Evolutionary conservation across 2,329 filamentous ascomycete species (phyloP), one percentile per base, ranked within the genome.

Genomic region (Xenoacremonium recifei): DNA sequence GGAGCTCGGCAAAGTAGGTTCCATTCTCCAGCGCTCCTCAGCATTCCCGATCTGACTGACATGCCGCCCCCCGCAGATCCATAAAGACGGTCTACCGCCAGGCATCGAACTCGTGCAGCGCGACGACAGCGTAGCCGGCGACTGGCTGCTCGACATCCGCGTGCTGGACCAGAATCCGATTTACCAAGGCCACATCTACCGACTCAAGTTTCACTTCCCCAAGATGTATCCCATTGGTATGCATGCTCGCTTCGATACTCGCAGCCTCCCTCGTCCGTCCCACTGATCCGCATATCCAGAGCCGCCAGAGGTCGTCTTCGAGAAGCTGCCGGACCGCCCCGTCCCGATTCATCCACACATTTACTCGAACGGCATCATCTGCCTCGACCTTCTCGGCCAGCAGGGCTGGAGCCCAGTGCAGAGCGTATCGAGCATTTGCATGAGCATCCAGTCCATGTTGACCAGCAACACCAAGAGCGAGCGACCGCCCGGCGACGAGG

Each of bases 341-440:
- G 91, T 99, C 57, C 93, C 93, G 1, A 91, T 96, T 65, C 93
- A 99, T 60, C 93, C 93, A 3, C 93, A 99, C 70, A 88, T 99
- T 66, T 99, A 99, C 72, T 93, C 87, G 56, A 99, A 99, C 67
- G 93, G 93, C 56, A 96, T 97, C 65, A 99, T 99, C 62, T 99
- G 93, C 60, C 85, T 99, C 36, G 93, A 99, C 58, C 79, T 99
- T 2, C 82, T 99, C 7, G 89, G 89, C 39, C 75, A 79, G 9
- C 84, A 89, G 50, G 93, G 93, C 42, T 99, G 93, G 93, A 93
- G 87, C 35, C 93, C 93, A 0, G 92, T 99, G 0, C 93, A 99
- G 63, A 96, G 92, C 45, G 93, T 96, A 7, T 92, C 97, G 72
- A 95, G 87, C 59, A 84, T 99, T 19, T 96, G 90, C 72, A 93